phyloP scores from a whole-genome alignment of 2,329 filamentous ascomycete genomes.

The Fusarium denticulatum region DNA sequence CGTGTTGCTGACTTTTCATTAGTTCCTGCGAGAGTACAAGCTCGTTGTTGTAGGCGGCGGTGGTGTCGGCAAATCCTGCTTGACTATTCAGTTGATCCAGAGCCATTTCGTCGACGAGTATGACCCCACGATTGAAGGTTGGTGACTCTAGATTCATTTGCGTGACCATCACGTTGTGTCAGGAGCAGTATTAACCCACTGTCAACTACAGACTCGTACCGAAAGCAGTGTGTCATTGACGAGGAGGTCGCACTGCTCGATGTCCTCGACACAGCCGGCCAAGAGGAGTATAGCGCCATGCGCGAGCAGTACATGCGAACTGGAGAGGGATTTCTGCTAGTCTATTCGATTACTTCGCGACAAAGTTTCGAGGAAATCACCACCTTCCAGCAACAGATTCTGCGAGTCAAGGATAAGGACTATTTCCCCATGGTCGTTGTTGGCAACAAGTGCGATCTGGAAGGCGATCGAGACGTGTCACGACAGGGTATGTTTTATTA shows the following conservation, averaged over 20 bases:
- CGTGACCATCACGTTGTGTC: not conserved
- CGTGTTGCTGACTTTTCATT: conserved; percentile 34
- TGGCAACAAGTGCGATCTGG: conserved; percentile 99
- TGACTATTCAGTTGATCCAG: conserved; percentile 96
- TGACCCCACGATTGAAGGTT: conserved; percentile 98
- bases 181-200: conserved; percentile 31
- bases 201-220: conserved; percentile 83
- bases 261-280: conserved; percentile 96
- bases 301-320: conserved; percentile 99
- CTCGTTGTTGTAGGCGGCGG: conserved; percentile 97
- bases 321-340: conserved; percentile 95
- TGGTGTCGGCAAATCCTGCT: conserved; percentile 98
- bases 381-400: conserved; percentile 98
- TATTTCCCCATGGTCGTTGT: conserved; percentile 99
- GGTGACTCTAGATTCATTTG: conserved; percentile 41
- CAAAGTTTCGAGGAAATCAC: conserved; percentile 99
- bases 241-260: conserved; percentile 98
- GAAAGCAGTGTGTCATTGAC: conserved; percentile 99
- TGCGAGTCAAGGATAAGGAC: conserved; percentile 99
- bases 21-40: conserved; percentile 94
- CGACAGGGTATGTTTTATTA: conserved; percentile 77
- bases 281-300: conserved; percentile 99
- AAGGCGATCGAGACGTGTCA: conserved; percentile 88
- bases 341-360: conserved; percentile 97
- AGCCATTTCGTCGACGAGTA: conserved; percentile 99